phyloP scores from a whole-genome alignment of 352 stramenopile genomes.

The Globisporangium paddicum region DNA sequence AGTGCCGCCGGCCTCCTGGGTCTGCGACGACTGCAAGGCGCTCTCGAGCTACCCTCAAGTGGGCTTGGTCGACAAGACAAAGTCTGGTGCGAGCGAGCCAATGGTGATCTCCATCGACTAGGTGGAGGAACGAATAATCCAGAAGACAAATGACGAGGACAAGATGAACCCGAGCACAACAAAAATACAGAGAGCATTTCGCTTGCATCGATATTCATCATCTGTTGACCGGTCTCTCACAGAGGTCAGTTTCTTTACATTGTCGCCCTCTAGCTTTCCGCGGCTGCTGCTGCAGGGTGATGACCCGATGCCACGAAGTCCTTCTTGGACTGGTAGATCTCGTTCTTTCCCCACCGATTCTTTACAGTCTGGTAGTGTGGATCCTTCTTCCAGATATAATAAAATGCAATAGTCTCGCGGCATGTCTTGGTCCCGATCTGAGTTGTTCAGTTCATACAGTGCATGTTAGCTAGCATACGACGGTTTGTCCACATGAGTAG shows the following conservation, averaged over 20 bases:
- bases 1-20: conserved; percentile 71
- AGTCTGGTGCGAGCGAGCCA: conserved; percentile 16
- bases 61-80: conserved; percentile 28
- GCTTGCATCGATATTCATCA: background rate
- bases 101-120: conserved; percentile 74
- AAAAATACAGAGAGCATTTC: background rate
- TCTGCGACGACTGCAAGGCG: conserved; percentile 69
- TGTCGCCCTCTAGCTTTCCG: background rate
- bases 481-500: background rate
- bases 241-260: background rate
- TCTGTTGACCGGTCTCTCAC: background rate
- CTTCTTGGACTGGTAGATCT: conserved; percentile 24
- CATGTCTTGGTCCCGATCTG: conserved; percentile 71
- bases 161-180: background rate
- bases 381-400: conserved; percentile 88
- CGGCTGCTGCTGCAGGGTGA: background rate
- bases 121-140: background rate
- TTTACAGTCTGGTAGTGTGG: conserved; percentile 81
- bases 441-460: too few species aligned
- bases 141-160: background rate
- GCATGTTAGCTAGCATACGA: too few species aligned
- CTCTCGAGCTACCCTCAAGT: conserved; percentile 59
- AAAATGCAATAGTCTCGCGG: conserved; percentile 74
- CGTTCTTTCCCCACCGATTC: conserved; percentile 61
- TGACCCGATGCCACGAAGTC: conserved; percentile 11